Percentiles rank a stretch among this genome's conserved stretches.
phyloP scores from a whole-genome alignment of 2,329 filamentous ascomycete species.

The Bipolaris bicolor region DNA sequence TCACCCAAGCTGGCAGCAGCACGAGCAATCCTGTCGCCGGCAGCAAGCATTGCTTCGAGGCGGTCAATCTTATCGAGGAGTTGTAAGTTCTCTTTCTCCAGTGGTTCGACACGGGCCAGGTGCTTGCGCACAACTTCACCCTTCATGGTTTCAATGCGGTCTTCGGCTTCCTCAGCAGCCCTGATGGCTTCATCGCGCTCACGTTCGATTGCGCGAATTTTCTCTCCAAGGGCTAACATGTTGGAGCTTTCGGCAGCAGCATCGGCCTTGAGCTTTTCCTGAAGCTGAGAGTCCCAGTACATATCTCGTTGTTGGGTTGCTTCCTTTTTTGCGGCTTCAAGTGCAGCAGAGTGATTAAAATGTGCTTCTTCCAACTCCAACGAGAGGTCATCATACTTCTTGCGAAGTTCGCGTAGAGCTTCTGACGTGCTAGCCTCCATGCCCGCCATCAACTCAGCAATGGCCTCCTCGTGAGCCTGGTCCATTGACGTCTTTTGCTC shows the following conservation, averaged over 20 bases:
- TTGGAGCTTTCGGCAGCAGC: conserved; percentile 18
- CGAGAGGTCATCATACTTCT: conserved; percentile 39
- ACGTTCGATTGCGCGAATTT: conserved; percentile 20
- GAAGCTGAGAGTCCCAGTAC: conserved; percentile 25
- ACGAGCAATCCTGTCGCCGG: conserved; percentile 45
- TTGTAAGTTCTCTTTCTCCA: conserved; percentile 41
- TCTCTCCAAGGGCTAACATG: conserved; percentile 19
- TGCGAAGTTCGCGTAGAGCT: conserved; percentile 42
- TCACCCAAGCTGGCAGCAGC: conserved; percentile 45
- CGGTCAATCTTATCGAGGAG: conserved; percentile 44
- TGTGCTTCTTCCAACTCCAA: conserved; percentile 28
- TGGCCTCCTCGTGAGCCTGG: conserved; percentile 43
- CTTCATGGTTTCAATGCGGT: conserved; percentile 46
- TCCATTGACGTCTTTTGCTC: conserved; percentile 41
- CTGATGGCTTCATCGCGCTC: conserved; percentile 30
- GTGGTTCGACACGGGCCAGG: conserved; percentile 41
- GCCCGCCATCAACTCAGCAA: conserved; percentile 43
- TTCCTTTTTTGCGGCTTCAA: conserved; percentile 28
- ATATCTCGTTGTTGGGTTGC: conserved; percentile 22
- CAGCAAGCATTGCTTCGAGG: conserved; percentile 43
- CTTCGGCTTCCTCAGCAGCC: conserved; percentile 37
- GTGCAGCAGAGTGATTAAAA: conserved; percentile 28
- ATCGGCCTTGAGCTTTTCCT: conserved; percentile 23
- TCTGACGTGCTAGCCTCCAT: conserved; percentile 45
- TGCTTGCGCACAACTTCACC: conserved; percentile 46